Base-by-base conservation (phyloP, 2,329 filamentous ascomycete species). In the Xenosphaeropsis pyriputrescens region DNA sequence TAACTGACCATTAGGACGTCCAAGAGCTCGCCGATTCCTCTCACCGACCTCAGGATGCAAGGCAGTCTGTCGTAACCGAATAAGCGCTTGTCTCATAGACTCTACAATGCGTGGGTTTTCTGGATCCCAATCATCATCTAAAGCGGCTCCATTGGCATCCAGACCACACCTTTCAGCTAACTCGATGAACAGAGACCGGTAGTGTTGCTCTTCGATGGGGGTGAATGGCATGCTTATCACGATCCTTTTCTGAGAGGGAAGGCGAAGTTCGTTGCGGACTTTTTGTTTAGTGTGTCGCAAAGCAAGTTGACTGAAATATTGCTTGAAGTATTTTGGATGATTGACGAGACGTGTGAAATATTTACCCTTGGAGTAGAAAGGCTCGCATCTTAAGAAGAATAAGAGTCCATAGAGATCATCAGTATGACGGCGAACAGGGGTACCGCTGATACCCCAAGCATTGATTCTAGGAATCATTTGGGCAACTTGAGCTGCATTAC, bases 381-480 rank as follows among this genome's bases (percentile, higher is more conserved):
- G 85, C 41, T 85, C 70, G 50, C 81, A 86, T 14, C 72, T 70
- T 7, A 96, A 67, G 47, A 98, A 96, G 0, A 82, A 64, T 1
- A 96, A 57, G 4, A 96, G 64, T 0, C 89, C 89, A 46, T 78
- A 76, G 6, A 95, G 64, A 55, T 95, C 89, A 49, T 70, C 64
- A 17, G 16, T 11, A 14, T 30, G 38, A 18, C 85, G 84, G 46
- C 83, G 80, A 29, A 96, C 69, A 0, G 91, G 91, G 1, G 91
- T 98, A 32, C 85, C 91, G 0, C 85, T 89, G 31, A 98, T 77
- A 12, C 81, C 86, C 91, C 91, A 96, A 2, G 85, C 79, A 58
- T 94, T 88, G 45, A 83, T 60, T 18, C 91, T 72, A 33, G 89
- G 86, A 43, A 98, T 79, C 18, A 80, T 63, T 31, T 77, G 74